Evolutionary conservation across 768 basidiomycete species (phyloP).

Genomic region (Lentinula boryana): DNA sequence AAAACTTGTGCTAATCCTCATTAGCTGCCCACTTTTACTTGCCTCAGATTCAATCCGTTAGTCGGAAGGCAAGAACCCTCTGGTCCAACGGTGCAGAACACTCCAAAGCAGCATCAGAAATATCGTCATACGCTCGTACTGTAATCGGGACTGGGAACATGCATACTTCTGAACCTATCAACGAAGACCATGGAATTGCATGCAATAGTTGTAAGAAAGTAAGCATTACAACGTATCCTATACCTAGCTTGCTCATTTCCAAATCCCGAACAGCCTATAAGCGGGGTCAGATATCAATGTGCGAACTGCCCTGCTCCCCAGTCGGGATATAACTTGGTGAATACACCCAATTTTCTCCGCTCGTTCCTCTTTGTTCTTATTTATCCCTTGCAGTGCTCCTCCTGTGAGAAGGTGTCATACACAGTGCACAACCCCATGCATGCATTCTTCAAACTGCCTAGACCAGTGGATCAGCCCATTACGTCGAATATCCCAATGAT

Average conservation of each 20-base stretch:
- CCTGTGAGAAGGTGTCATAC: slow-evolving; percentile 77
- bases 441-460: slow-evolving; percentile 81
- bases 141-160: slow-evolving; percentile 50
- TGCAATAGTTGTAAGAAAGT: slow-evolving; percentile 63
- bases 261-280: slow-evolving; percentile 46
- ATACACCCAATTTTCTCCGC: slow-evolving; percentile 15
- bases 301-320: slow-evolving; percentile 81
- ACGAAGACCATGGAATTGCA: slow-evolving; percentile 49
- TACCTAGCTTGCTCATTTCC: not conserved
- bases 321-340: slow-evolving; percentile 66
- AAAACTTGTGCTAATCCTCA: not conserved
- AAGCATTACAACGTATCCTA: slow-evolving; percentile 10
- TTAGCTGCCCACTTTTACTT: not conserved
- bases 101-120: slow-evolving; percentile 45
- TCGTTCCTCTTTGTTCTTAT: not conserved
- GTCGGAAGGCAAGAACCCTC: slow-evolving; percentile 63
- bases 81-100: slow-evolving; percentile 53
- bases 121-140: slow-evolving; percentile 52
- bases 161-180: slow-evolving; percentile 23
- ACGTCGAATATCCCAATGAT: slow-evolving; percentile 54
- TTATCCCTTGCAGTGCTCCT: slow-evolving; percentile 52
- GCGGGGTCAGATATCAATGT: slow-evolving; percentile 84
- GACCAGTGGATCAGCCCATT: slow-evolving; percentile 65
- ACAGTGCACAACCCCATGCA: slow-evolving; percentile 78
- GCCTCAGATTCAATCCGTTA: slow-evolving; percentile 55